These are phyloP conservation scores for Candida tibetensis DNA, from an alignment of 805 yeast species.

Conservation along the genomic window DNA sequence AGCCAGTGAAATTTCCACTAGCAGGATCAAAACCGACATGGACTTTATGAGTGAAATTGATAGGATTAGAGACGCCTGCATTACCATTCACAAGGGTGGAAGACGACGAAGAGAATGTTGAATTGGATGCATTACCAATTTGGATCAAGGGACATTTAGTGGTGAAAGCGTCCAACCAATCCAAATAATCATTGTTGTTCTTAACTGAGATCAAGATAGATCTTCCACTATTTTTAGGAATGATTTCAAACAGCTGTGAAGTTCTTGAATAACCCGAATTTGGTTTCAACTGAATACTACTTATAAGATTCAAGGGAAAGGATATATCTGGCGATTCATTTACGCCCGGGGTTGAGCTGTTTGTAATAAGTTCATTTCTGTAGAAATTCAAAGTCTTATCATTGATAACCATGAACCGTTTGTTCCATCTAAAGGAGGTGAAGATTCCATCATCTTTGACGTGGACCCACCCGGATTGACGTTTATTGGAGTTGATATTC, in stretches of 20 bases:
- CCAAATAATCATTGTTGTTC: slow-evolving; percentile 72
- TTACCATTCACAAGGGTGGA: slow-evolving; percentile 19
- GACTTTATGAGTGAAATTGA: slow-evolving; percentile 91
- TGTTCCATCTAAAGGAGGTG: slow-evolving; percentile 88
- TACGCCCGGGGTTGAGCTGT: slow-evolving; percentile 51
- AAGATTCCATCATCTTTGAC: slow-evolving; percentile 86
- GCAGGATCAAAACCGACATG: slow-evolving; percentile 86
- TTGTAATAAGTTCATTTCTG: slow-evolving; percentile 53
- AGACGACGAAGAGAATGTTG: slow-evolving; percentile 1
- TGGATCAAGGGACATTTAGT: slow-evolving; percentile 67
- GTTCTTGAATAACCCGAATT: slow-evolving; percentile 35
- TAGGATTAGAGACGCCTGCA: slow-evolving; percentile 79
- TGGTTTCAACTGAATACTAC: slow-evolving; percentile 59
- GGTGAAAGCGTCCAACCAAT: slow-evolving; percentile 88
- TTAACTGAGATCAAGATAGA: slow-evolving; percentile 74
- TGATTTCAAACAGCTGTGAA: slow-evolving; percentile 72
- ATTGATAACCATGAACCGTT: slow-evolving; percentile 72
- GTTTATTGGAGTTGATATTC: slow-evolving; percentile 26
- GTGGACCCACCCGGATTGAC: slow-evolving; percentile 79
- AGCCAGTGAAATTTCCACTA: slow-evolving; percentile 54
- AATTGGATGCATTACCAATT: slow-evolving; percentile 22
- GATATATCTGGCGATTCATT: slow-evolving; percentile 30
- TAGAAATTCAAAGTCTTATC: slow-evolving; percentile 75
- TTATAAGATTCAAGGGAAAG: slow-evolving; percentile 38
- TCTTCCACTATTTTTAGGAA: slow-evolving; percentile 51